A percentile compares a stretch with the other conserved stretches of the same genome.
phyloP scores from a whole-genome alignment of 805 yeast genomes.

The Pichia sporocuriosa region DNA sequence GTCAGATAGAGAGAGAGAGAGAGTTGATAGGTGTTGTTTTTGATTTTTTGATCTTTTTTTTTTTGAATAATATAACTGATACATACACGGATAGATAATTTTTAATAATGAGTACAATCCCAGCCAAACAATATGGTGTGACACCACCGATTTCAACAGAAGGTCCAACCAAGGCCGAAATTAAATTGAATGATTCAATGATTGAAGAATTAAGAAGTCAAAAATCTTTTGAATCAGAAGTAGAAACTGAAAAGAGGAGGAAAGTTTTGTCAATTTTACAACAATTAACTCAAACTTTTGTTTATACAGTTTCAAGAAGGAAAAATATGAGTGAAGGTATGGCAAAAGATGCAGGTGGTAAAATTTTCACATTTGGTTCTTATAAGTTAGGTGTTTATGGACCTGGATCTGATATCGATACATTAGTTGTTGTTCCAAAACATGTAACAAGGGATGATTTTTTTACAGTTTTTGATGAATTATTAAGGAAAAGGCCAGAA shows the following conservation, averaged over 20 bases:
- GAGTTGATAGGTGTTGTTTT: no score
- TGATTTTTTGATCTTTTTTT: no score
- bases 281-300: constrained; percentile 71
- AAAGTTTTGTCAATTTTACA: constrained; percentile 69
- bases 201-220: constrained; percentile 73
- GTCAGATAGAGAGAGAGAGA: no score
- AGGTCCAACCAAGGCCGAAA: constrained; percentile 79
- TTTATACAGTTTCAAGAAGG: constrained; percentile 65
- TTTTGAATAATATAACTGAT: no score
- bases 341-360: constrained; percentile 97
- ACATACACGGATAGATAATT: no score
- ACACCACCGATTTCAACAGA: constrained; percentile 82
- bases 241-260: constrained; percentile 73
- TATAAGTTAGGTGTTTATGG: constrained; percentile 95
- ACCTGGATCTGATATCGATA: constrained; percentile 97
- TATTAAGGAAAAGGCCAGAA: constrained; percentile 69
- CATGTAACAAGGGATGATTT: constrained; percentile 89
- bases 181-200: constrained; percentile 63
- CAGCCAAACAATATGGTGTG: constrained; percentile 47
- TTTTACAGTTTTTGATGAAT: constrained; percentile 68
- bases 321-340: constrained; percentile 95
- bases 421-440: constrained; percentile 93
- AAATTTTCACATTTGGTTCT: constrained; percentile 93
- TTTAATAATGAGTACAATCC: not conserved
- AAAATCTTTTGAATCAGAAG: constrained; percentile 85